Base-by-base conservation (phyloP, 176 grass and related monocot genomes). In the Rhynchospora tenuis region DNA sequence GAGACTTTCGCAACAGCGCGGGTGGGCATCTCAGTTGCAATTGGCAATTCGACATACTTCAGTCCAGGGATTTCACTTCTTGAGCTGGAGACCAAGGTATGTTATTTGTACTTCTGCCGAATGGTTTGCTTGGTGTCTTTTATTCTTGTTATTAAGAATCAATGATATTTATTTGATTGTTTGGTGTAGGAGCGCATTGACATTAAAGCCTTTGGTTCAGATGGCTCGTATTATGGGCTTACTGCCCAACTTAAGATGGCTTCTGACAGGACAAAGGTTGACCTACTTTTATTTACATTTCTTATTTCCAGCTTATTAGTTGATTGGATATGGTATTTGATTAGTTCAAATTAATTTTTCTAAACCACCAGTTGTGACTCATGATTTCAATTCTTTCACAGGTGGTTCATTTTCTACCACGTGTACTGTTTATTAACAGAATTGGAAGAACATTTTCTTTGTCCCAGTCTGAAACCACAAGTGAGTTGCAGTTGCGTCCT, bases 251-350 rank as follows among this genome's bases (percentile, higher is more conserved):
- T 98, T 65, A 98, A 95, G 84, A 93, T 98, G 96, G 85, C 96
- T 83, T 95, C 93, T 80, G 93, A 98, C 67, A 93, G 96, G 83
- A 98, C 96, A 78, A 98, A 98, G 96, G 96, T 98, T 65, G 59
- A 74, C 28, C 79, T 65, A 61, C 82, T 63, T 62, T 60, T 59
- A 80, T 20, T 31, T 29, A 4, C 15, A 6, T 48, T 19, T 63
- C 38, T 51, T 64, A 61, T 44, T 27, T 27, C 11, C 44, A 63
- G 42, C 17, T 62, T 45, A 45, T 47, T 44, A 63, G 6, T 23
- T 64, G 56, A 64, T 64, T 64, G 1, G 45, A 44, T 64, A 8
- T 24, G 57, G 43, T 23, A 12, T 50, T 52, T 7, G 33, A 63
- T 46, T 45, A 66, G 46, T 48, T 27, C 64, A 78, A 67, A 12